Conservation (phyloP, 163 green algal genomes). For the Chlorella variabilis region DNA sequence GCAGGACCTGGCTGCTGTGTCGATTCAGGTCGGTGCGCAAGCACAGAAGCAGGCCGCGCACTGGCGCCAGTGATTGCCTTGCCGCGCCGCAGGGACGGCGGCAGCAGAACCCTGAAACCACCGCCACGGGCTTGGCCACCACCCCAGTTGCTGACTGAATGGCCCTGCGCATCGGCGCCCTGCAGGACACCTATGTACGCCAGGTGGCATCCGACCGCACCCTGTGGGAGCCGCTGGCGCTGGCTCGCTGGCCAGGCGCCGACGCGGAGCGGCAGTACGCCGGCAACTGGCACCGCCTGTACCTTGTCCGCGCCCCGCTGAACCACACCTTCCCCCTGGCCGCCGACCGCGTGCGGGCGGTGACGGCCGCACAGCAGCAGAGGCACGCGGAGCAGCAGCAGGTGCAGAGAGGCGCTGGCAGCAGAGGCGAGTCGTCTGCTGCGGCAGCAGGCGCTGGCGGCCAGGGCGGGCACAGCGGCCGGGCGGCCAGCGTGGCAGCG, state of each 20-base stretch:
- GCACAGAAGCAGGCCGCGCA: not conserved
- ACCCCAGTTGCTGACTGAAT: too few species aligned
- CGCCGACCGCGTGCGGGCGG: not conserved
- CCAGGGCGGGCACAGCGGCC: too few species aligned
- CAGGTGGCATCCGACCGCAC: not conserved
- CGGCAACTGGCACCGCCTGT: constrained; percentile 24
- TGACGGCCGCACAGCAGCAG: constrained; percentile 13
- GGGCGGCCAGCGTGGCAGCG: not conserved
- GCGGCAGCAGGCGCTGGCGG: not conserved
- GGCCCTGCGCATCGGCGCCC: not conserved
- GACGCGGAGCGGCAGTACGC: not conserved
- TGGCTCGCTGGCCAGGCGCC: constrained; percentile 15
- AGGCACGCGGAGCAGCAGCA: not conserved
- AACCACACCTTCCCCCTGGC: constrained; percentile 4
- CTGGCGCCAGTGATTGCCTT: too few species aligned
- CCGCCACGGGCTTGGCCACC: too few species aligned
- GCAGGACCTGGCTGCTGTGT: constrained; percentile 6
- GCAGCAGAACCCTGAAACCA: too few species aligned
- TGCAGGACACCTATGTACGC: constrained; percentile 24
- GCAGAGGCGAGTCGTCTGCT: not conserved
- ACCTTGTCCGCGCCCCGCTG: not conserved
- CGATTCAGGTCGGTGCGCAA: constrained; percentile 11
- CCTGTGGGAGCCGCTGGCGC: constrained; percentile 23
- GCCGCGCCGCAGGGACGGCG: too few species aligned
- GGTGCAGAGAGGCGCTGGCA: not conserved